Percentiles rank a stretch among this genome's conserved stretches.
These are phyloP conservation scores for Anthracocystis walkeri DNA, from an alignment of 1,284 basidiomycete species.

Conservation along the genomic window DNA sequence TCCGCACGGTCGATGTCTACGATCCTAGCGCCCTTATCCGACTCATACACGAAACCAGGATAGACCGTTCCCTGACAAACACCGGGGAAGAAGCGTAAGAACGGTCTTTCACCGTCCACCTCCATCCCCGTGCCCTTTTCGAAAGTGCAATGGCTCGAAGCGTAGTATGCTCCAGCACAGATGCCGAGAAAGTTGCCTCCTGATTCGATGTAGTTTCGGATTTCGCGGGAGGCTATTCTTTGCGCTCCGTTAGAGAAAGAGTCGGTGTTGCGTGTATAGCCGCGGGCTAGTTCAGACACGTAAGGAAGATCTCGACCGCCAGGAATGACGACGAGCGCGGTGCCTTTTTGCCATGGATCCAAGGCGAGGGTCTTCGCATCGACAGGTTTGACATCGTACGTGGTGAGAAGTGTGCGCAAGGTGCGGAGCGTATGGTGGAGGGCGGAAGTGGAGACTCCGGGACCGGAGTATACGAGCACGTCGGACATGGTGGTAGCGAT, in stretches of 20 bases:
- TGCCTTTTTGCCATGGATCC: constrained; percentile 57
- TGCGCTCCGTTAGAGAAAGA: constrained; percentile 3
- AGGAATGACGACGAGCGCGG: constrained; percentile 58
- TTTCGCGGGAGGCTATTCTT: constrained; percentile 55
- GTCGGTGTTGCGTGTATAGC: constrained; percentile 23
- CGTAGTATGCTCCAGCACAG: constrained; percentile 76
- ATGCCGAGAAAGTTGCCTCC: constrained; percentile 79
- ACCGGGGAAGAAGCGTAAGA: constrained; percentile 75
- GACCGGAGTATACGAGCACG: constrained; percentile 62
- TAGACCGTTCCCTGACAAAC: constrained; percentile 74
- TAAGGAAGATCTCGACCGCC: constrained; percentile 63
- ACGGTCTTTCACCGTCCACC: constrained; percentile 73
- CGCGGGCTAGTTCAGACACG: constrained; percentile 41
- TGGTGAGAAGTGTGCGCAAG: constrained; percentile 45
- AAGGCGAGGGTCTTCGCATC: constrained; percentile 49
- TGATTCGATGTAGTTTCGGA: constrained; percentile 76
- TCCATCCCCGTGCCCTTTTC: constrained; percentile 72
- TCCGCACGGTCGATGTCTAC: constrained; percentile 65
- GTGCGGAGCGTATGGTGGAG: constrained; percentile 59
- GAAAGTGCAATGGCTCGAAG: constrained; percentile 72
- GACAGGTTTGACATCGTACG: constrained; percentile 62
- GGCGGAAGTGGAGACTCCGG: constrained; percentile 62
- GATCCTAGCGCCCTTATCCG: constrained; percentile 71
- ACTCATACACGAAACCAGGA: constrained; percentile 74
- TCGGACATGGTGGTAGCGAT: constrained; percentile 51